Evolutionary conservation across 2,329 filamentous ascomycete genomes (phyloP), one percentile per base, ranked within the genome.

Genomic region (Fusarium buharicum): DNA sequence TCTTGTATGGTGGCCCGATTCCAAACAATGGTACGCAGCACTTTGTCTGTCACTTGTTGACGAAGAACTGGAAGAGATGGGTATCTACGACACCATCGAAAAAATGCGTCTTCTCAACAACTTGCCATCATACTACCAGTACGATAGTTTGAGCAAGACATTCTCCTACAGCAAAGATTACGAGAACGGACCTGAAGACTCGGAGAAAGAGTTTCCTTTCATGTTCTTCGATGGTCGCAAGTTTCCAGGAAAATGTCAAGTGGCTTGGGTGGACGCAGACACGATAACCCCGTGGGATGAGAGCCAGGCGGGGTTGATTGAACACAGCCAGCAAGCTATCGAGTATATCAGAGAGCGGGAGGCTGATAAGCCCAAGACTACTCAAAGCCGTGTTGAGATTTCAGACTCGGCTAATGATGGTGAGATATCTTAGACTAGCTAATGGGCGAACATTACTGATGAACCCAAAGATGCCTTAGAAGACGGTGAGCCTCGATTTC

Each of bases 211-310:
- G 6, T 66, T 66, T n/a, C 55, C 65, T 1, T 62, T 68, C 24
- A 58, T 66, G 24, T 64, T 61, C 37, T 68, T 68, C 6, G 65
- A 68, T 11, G 65, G 50, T 2, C n/a, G 38, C 14, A n/a, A 18
- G 2, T 68, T 66, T 17, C 62, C 59, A 2, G 31, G 45, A 2
- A 16, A 41, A 3, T 48, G 61, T 16, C 37, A 62, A 4, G 41
- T 64, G 24, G 59, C 43, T 8, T 68, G 65, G 64, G 47, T 68
- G n/a, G 16, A 47, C 1, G 14, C 49, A 3, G 27, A 40, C 7
- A 55, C 64, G 9, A 50, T 63, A 1, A 24, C 28, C 2, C 17
- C 14, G 8, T 45, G 41, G 45, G 41, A 61, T 14, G 37, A 55
- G 12, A 16, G 28, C 0, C 24, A 22, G 28, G 18, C 50, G 4